These are phyloP conservation scores for Vigna radiata DNA, from an alignment of 306 rosid genomes.

Conservation along the genomic window DNA sequence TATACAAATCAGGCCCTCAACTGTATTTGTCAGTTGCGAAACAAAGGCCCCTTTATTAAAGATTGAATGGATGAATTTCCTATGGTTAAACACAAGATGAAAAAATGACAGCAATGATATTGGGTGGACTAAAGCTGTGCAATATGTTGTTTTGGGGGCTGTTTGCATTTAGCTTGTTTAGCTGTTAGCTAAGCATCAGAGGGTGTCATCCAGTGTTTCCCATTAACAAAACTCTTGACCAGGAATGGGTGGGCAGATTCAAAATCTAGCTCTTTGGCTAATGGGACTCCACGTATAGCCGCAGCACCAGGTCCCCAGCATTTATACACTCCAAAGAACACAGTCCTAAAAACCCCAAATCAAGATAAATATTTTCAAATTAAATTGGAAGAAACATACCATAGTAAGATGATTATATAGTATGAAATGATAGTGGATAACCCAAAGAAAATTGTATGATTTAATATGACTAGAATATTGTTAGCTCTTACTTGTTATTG, in stretches of 20 bases:
- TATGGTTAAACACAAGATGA: background rate
- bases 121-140: background rate
- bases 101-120: background rate
- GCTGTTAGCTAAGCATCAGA: conserved; percentile 55
- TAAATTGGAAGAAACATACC: background rate
- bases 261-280: conserved; percentile 68
- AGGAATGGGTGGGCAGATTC: conserved; percentile 68
- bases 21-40: background rate
- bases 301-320: conserved; percentile 79
- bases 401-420: background rate
- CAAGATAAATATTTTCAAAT: background rate
- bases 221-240: conserved; percentile 72
- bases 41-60: background rate
- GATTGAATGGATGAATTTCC: conserved; percentile 33
- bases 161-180: no score
- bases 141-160: background rate
- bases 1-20: background rate
- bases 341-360: conserved; percentile 52
- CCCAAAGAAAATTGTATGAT: background rate
- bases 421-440: background rate
- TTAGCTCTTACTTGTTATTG: conserved; percentile 51
- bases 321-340: conserved; percentile 67
- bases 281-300: conserved; percentile 46
- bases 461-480: background rate
- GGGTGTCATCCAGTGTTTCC: conserved; percentile 81